phyloP scores from a whole-genome alignment of 768 basidiomycete genomes.

The Suillus hirtellus region DNA sequence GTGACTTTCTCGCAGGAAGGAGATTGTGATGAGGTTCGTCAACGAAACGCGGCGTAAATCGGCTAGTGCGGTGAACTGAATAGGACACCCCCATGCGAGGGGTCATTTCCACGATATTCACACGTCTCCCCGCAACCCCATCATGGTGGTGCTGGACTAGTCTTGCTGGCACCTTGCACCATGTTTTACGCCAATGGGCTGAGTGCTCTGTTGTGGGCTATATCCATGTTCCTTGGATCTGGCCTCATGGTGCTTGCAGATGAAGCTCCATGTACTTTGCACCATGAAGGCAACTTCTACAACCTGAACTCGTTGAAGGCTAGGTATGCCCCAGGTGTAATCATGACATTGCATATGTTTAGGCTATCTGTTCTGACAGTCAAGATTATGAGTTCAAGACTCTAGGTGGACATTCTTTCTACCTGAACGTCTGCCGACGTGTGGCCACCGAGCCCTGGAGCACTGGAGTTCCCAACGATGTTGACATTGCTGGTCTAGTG shows the following conservation, averaged over 20 bases:
- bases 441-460: conserved; percentile 61
- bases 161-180: conserved; percentile 8
- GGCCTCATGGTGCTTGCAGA: conserved; percentile 23
- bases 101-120: conserved; percentile 17
- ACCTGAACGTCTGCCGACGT: conserved; percentile 65
- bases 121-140: not conserved
- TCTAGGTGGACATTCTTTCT: conserved; percentile 44
- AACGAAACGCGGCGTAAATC: conserved; percentile 25
- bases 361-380: conserved; percentile 38
- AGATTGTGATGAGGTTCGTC: conserved; percentile 3
- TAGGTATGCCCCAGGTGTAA: conserved; percentile 41
- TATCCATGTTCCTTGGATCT: conserved; percentile 8
- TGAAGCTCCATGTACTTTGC: conserved; percentile 64
- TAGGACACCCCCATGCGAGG: conserved; percentile 23
- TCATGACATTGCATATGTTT: not conserved
- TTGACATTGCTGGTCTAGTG: conserved; percentile 63
- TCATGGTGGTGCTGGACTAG: not conserved
- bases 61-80: conserved; percentile 25
- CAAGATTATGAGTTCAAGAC: conserved; percentile 63
- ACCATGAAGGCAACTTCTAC: conserved; percentile 57
- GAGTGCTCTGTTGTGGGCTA: conserved; percentile 10
- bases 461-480: conserved; percentile 48
- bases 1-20: conserved; percentile 3
- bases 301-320: conserved; percentile 64
- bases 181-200: conserved; percentile 5